Evolutionary conservation across 2,329 filamentous ascomycete genomes (phyloP).

Genomic region (Zymoseptoria crescenta): DNA sequence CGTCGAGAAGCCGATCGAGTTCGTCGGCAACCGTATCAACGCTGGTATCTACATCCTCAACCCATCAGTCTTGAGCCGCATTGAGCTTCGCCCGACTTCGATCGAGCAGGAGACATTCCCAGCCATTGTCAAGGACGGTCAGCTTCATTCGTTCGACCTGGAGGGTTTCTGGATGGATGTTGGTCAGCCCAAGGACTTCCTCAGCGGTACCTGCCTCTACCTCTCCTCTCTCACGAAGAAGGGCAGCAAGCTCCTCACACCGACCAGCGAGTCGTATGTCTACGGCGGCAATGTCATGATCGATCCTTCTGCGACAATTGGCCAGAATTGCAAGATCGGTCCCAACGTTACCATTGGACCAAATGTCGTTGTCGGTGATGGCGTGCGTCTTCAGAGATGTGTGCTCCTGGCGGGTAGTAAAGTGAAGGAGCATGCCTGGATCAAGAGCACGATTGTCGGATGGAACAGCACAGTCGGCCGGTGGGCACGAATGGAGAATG

Average conservation of each 20-base stretch:
- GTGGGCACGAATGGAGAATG: constrained; percentile 95
- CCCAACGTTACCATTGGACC: constrained; percentile 96
- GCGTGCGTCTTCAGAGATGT: constrained; percentile 86
- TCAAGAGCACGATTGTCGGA: constrained; percentile 96
- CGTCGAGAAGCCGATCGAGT: constrained; percentile 98
- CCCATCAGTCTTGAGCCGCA: constrained; percentile 79
- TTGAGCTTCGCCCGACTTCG: constrained; percentile 90
- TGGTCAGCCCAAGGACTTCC: constrained; percentile 96
- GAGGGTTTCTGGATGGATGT: constrained; percentile 99
- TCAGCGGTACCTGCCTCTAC: constrained; percentile 92
- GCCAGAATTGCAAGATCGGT: constrained; percentile 96
- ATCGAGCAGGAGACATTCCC: constrained; percentile 99
- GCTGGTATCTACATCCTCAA: constrained; percentile 98
- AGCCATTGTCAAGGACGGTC: constrained; percentile 77
- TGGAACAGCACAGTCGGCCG: constrained; percentile 96
- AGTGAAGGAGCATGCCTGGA: constrained; percentile 97
- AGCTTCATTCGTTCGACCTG: constrained; percentile 91
- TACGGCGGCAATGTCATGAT: constrained; percentile 94
- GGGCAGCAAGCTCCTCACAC: constrained; percentile 72
- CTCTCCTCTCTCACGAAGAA: constrained; percentile 88
- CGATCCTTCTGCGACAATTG: constrained; percentile 88
- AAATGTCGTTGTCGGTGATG: constrained; percentile 84
- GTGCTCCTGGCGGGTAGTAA: constrained; percentile 83
- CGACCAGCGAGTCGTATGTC: constrained; percentile 65
- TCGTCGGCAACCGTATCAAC: constrained; percentile 97